These are phyloP conservation scores for Peronospora destructor DNA, from an alignment of 352 stramenopile genomes.

Conservation along the genomic window DNA sequence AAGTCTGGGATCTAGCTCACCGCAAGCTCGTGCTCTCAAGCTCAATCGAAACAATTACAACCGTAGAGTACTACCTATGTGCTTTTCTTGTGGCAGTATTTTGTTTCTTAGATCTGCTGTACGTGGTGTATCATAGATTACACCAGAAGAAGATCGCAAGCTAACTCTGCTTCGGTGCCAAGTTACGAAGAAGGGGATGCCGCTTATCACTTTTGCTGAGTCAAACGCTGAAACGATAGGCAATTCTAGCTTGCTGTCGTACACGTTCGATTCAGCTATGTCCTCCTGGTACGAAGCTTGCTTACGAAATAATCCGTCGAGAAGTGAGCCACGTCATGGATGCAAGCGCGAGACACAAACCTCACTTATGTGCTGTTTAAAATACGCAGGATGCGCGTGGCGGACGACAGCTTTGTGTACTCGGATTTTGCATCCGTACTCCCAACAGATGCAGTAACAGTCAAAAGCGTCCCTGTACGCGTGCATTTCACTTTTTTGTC, in stretches of 20 bases:
- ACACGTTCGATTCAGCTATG: slow-evolving; percentile 73
- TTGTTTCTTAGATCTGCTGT: slow-evolving; percentile 4
- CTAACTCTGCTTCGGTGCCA: slow-evolving; percentile 68
- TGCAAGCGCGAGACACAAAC: neutral
- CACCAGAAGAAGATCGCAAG: slow-evolving; percentile 27
- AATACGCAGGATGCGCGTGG: slow-evolving; percentile 67
- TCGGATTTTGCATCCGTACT: slow-evolving; percentile 78
- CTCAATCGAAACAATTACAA: slow-evolving; percentile 59
- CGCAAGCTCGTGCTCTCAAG: slow-evolving; percentile 47
- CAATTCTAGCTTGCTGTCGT: slow-evolving; percentile 61
- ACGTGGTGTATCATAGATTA: slow-evolving; percentile 11
- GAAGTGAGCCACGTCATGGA: neutral
- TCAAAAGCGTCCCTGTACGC: slow-evolving; percentile 62
- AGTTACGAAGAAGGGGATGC: slow-evolving; percentile 60
- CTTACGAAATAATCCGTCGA: neutral
- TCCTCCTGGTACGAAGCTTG: slow-evolving; percentile 51
- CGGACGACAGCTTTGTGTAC: slow-evolving; percentile 79
- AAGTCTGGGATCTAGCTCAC: slow-evolving; percentile 63
- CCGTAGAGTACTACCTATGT: slow-evolving; percentile 24
- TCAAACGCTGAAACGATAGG: slow-evolving; percentile 42
- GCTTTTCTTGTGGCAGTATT: neutral
- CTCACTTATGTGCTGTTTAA: slow-evolving; percentile 4
- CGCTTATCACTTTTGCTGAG: slow-evolving; percentile 80
- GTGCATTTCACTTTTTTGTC: slow-evolving; percentile 1
- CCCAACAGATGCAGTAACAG: slow-evolving; percentile 55